Conservation (phyloP, 768 basidiomycete species). For the Trametes cinnabarina region DNA sequence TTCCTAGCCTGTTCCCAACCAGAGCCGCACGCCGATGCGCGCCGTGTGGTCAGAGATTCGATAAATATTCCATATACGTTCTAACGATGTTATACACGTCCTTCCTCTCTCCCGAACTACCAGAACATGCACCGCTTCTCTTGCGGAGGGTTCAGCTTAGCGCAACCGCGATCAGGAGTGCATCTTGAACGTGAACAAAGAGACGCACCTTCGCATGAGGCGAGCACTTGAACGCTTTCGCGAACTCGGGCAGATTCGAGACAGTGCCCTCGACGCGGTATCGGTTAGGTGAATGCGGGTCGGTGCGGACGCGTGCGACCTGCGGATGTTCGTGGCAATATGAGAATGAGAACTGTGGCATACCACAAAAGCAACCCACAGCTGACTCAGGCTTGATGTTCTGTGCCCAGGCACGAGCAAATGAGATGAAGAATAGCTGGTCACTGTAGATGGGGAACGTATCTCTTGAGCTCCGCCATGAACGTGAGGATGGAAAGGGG, state of each 20-base stretch:
- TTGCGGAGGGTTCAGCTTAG: constrained; percentile 76
- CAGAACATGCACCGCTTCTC: constrained; percentile 82
- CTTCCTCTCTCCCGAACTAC: constrained; percentile 32
- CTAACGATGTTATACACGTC: background rate
- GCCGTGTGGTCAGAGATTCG: background rate
- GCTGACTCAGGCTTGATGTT: constrained; percentile 77
- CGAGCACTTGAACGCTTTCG: constrained; percentile 81
- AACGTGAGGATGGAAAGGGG: background rate
- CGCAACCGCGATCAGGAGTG: background rate
- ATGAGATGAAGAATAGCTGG: constrained; percentile 92
- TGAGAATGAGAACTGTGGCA: background rate
- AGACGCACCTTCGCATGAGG: constrained; percentile 64
- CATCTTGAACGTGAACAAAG: background rate
- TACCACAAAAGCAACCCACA: constrained; percentile 38
- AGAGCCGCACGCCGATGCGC: too few species aligned
- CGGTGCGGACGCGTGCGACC: constrained; percentile 79
- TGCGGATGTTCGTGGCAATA: constrained; percentile 25
- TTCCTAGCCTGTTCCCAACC: too few species aligned
- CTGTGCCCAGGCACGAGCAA: constrained; percentile 84
- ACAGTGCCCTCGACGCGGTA: constrained; percentile 87
- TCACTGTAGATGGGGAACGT: constrained; percentile 51
- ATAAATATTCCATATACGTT: constrained; percentile 9
- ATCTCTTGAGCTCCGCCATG: background rate
- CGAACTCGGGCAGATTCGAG: constrained; percentile 85
- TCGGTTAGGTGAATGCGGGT: constrained; percentile 82